Percentiles rank a stretch among this genome's conserved stretches.
These are phyloP conservation scores for Backusella psychrophila DNA, from an alignment of 192 early-diverging fungal species.

Conservation along the genomic window DNA sequence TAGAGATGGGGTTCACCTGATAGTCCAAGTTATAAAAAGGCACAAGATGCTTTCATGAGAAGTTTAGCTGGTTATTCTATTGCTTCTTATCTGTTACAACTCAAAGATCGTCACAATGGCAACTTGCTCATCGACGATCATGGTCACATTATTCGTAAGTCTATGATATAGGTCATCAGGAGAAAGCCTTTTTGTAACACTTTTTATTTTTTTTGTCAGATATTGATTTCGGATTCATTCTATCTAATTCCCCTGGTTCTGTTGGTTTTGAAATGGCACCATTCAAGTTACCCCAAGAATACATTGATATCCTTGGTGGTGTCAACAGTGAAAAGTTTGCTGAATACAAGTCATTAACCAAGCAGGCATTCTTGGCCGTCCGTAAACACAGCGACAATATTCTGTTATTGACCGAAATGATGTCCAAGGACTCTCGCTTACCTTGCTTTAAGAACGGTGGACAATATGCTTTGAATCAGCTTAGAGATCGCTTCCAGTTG, in stretches of 20 bases:
- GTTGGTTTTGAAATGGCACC: conserved; percentile 98
- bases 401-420: conserved; percentile 88
- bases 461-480: conserved; percentile 61
- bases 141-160: conserved; percentile 66
- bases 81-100: conserved; percentile 88
- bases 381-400: conserved; percentile 88
- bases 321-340: conserved; percentile 77
- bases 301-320: conserved; percentile 94
- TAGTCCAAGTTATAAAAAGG: conserved; percentile 71
- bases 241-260: conserved; percentile 94
- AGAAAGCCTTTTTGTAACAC: neutral
- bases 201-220: conserved; percentile 39
- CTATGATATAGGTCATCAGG: neutral
- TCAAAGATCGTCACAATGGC: conserved; percentile 97
- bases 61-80: conserved; percentile 92
- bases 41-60: conserved; percentile 93
- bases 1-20: conserved; percentile 80
- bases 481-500: conserved; percentile 85
- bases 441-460: conserved; percentile 62
- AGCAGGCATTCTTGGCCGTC: conserved; percentile 81
- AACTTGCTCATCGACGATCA: conserved; percentile 88
- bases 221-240: conserved; percentile 99
- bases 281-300: conserved; percentile 97
- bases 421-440: conserved; percentile 79
- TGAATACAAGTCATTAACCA: conserved; percentile 79